Conservation (phyloP, 257 asterid species). For the Plantago ovata region DNA sequence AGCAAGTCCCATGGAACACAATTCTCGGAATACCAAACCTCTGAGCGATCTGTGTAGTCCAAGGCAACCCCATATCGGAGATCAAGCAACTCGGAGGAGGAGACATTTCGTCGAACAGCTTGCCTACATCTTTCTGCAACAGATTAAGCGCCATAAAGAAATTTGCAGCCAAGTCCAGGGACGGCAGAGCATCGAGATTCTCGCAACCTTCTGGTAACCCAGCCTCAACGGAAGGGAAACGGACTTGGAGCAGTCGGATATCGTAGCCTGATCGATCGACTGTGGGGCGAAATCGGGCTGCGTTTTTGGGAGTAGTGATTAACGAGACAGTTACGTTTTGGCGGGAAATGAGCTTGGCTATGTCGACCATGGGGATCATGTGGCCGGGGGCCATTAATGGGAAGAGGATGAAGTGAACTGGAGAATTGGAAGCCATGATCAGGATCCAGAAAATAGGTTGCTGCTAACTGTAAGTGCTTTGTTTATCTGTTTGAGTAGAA, state of each 20-base stretch:
- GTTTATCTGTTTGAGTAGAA: too few relatives aligned
- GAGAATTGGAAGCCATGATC: too few relatives aligned
- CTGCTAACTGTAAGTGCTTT: too few relatives aligned
- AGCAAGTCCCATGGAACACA: slow-evolving; percentile 3
- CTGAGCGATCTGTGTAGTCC: not conserved
- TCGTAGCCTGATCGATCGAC: not conserved
- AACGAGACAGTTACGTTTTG: slow-evolving; percentile 22
- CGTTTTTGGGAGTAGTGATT: slow-evolving; percentile 27
- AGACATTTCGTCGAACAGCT: slow-evolving; percentile 1
- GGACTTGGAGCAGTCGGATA: slow-evolving; percentile 1
- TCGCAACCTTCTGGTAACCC: slow-evolving; percentile 10
- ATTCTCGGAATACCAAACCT: slow-evolving; percentile 7
- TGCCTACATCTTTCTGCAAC: not conserved
- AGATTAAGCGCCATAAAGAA: slow-evolving; percentile 3
- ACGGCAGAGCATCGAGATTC: slow-evolving; percentile 6
- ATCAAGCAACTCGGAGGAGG: slow-evolving; percentile 3
- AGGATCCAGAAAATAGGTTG: too few relatives aligned
- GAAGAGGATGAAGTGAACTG: not conserved
- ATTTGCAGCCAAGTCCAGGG: not conserved
- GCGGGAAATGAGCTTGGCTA: slow-evolving; percentile 4
- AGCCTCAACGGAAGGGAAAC: slow-evolving; percentile 2
- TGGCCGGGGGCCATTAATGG: slow-evolving; percentile 21
- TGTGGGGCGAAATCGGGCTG: not conserved
- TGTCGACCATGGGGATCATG: slow-evolving; percentile 14
- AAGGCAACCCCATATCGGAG: slow-evolving; percentile 5